Base-by-base conservation (phyloP, 495 filamentous ascomycete genomes). In the Aspergillus egyptiacus region DNA sequence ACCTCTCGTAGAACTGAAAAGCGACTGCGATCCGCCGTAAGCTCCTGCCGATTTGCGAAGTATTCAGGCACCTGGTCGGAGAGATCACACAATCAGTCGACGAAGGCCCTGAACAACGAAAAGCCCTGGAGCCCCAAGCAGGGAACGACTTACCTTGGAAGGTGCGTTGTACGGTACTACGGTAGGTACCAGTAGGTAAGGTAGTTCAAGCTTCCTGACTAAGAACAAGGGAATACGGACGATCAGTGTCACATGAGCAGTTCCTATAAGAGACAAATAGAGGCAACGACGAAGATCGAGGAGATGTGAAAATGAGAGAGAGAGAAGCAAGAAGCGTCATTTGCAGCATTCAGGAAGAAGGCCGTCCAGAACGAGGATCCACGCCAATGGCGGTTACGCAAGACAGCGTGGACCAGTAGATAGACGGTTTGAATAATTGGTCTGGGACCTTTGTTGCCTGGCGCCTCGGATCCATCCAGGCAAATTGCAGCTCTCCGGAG, bases 371-470 rank as follows among this genome's bases (percentile, higher is more conserved):
- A 44, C 17, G 32, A 44, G 6, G 48, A 51, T 51, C 48, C n/a
- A n/a, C n/a, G 48, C 39, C 48, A 38, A 18, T 36, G 24, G 39
- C 48, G 48, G 48, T 51, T 51, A 51, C 48, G 48, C 48, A 51
- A 51, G 39, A 51, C 48, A 37, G 17, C 37, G 18, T 44, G 41
- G 43, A 46, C 43, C 43, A 46, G 28, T 43, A 45, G 30, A 45
- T 18, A 6, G 32, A 43, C 38, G n/a, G n/a, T n/a, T n/a, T 17
- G 31, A 35, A 38, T 44, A 24, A 51, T 51, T 51, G 39, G 48
- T 9, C 27, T 36, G 48, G 28, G 33, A 27, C 39, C 31, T 51
- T 42, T 10, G 14, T 14, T 41, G 36, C 15, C 39, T 46, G n/a
- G 19, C 15, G 41, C 3, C 9, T 17, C 19, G 27, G 27, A 31